These are phyloP conservation scores for Aphanomyces euteiches DNA, from an alignment of 352 stramenopile genomes.

Conservation along the genomic window DNA sequence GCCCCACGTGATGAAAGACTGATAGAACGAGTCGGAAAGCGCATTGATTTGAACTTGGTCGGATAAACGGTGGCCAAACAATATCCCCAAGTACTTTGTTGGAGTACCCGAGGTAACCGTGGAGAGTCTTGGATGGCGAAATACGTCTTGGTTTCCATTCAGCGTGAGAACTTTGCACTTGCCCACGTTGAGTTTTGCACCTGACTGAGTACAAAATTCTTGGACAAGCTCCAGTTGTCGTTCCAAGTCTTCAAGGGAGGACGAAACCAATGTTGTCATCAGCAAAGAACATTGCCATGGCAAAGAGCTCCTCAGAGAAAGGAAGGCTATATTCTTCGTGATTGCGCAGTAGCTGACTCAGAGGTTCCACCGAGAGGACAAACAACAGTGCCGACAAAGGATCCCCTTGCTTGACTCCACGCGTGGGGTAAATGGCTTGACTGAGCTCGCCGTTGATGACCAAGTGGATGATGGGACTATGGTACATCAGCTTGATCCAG, in stretches of 20 bases:
- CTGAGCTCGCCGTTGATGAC: constrained; percentile 17
- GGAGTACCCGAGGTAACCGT: background rate
- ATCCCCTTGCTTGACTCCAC: constrained; percentile 29
- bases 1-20: constrained; percentile 3
- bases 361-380: background rate
- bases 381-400: background rate
- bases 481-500: constrained; percentile 2
- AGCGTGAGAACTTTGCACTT: constrained; percentile 30
- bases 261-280: constrained; percentile 32
- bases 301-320: background rate
- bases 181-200: constrained; percentile 25
- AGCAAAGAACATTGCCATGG: constrained; percentile 34
- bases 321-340: background rate
- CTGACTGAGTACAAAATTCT: constrained; percentile 33
- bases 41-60: background rate
- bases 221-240: constrained; percentile 32
- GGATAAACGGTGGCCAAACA: constrained; percentile 18
- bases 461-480: constrained; percentile 1
- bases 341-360: background rate
- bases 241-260: background rate
- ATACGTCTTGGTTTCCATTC: constrained; percentile 10
- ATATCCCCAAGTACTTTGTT: constrained; percentile 30
- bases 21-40: background rate
- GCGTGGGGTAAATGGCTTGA: background rate
- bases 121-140: background rate